phyloP scores from a whole-genome alignment of 169 alveolate genomes.

The Ichthyophthirius multifiliis region DNA sequence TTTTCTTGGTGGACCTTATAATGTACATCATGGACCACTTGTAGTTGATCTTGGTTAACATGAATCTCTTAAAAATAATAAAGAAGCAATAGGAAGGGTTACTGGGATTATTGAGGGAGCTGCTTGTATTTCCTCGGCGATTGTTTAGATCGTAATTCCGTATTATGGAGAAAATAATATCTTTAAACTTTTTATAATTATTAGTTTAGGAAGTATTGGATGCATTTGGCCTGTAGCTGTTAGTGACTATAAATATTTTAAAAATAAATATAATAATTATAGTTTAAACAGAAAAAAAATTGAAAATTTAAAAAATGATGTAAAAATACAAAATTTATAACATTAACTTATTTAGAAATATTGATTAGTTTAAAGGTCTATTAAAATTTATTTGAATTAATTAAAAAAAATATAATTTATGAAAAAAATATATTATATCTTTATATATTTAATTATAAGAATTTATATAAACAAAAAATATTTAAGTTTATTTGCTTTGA shows the following conservation, averaged over 20 bases:
- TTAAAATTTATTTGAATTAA: no score
- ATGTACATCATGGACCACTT: neutral
- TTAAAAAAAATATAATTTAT: no score
- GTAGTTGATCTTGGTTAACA: neutral
- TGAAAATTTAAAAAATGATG: no score
- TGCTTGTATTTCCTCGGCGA: neutral
- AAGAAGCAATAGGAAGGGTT: neutral
- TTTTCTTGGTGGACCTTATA: neutral
- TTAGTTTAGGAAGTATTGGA: neutral
- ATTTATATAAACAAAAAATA: no score
- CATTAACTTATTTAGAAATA: no score
- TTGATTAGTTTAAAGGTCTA: no score
- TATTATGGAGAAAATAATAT: neutral
- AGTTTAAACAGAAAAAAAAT: no score
- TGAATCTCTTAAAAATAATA: neutral
- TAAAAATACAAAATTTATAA: no score
- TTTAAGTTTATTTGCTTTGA: no score
- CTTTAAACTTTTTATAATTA: neutral
- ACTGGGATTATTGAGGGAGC: slow-evolving; percentile 11
- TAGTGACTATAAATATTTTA: neutral
- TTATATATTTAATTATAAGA: no score
- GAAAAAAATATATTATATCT: no score
- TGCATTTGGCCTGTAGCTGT: neutral
- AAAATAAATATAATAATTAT: no score
- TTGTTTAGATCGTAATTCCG: neutral